These are phyloP conservation scores for Saprolegnia diclina DNA, from an alignment of 352 stramenopile genomes.

Conservation along the genomic window DNA sequence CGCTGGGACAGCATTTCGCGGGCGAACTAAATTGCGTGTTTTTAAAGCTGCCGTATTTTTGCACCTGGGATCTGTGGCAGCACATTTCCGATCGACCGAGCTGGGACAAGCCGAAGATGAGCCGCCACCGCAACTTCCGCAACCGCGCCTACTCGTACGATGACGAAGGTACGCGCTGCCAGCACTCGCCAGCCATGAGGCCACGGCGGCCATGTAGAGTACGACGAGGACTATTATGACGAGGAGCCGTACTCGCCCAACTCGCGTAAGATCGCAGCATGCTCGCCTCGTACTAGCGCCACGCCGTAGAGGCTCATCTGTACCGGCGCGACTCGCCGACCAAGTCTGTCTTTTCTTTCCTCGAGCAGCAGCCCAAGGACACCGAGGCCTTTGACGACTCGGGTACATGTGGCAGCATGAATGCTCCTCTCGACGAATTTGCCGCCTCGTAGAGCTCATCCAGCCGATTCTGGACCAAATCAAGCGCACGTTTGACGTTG, in stretches of 20 bases:
- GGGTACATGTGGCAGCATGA: not conserved
- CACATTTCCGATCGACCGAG: not conserved
- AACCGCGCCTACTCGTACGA: slow-evolving; percentile 88
- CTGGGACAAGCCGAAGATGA: slow-evolving; percentile 42
- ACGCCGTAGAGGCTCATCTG: slow-evolving; percentile 62
- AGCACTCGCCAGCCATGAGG: not conserved
- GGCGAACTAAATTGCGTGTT: not conserved
- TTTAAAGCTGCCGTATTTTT: slow-evolving; percentile 1
- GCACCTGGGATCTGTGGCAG: not conserved
- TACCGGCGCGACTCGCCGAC: slow-evolving; percentile 77
- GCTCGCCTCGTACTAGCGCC: not conserved
- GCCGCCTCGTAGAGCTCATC: slow-evolving; percentile 8
- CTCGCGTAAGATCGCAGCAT: slow-evolving; percentile 39
- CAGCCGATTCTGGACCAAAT: slow-evolving; percentile 48
- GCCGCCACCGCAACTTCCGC: slow-evolving; percentile 75
- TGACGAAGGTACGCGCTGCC: slow-evolving; percentile 51
- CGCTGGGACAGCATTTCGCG: no score
- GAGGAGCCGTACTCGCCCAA: slow-evolving; percentile 53
- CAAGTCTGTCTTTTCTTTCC: slow-evolving; percentile 75
- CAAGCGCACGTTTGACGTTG: slow-evolving; percentile 38
- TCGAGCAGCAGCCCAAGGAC: slow-evolving; percentile 39
- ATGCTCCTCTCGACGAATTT: slow-evolving; percentile 10
- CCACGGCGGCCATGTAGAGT: not conserved
- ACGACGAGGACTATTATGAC: slow-evolving; percentile 64
- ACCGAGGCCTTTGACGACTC: slow-evolving; percentile 18